Conservation (phyloP, 2,329 filamentous ascomycete genomes). For the Zymoseptoria brevis region DNA sequence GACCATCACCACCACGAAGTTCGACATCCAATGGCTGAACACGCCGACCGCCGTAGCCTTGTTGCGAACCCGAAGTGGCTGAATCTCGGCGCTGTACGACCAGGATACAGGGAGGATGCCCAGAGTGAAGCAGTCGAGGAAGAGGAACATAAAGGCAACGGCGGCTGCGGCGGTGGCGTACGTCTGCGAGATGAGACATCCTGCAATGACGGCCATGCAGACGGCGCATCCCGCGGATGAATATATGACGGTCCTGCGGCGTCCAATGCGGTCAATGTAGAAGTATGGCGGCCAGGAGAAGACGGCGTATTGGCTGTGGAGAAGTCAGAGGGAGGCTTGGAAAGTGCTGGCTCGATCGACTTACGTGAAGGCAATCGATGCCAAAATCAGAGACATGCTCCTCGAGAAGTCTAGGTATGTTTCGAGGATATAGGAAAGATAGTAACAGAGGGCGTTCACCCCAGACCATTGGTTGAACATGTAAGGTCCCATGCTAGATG, state of each 20-base stretch:
- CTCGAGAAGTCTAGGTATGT: constrained; percentile 22
- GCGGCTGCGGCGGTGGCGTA: constrained; percentile 25
- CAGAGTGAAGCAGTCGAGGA: constrained; percentile 48
- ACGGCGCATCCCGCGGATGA: constrained; percentile 28
- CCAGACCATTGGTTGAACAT: constrained; percentile 26
- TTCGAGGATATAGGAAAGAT: constrained; percentile 26
- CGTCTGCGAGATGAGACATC: constrained; percentile 23
- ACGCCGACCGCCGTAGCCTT: constrained; percentile 43
- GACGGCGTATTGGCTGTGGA: constrained; percentile 17
- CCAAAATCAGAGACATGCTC: constrained; percentile 26
- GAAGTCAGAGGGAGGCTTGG: too few species aligned
- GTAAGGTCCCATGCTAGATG: constrained; percentile 29
- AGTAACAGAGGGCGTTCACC: constrained; percentile 24
- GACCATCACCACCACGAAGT: constrained; percentile 34
- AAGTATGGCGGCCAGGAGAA: constrained; percentile 28
- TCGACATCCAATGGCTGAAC: constrained; percentile 44
- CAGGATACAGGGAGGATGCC: constrained; percentile 36
- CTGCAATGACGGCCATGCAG: constrained; percentile 31
- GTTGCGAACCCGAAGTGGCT: constrained; percentile 41
- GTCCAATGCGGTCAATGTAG: constrained; percentile 27
- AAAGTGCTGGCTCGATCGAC: not conserved
- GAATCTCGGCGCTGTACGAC: constrained; percentile 42
- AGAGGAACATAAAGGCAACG: constrained; percentile 40
- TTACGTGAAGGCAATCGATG: constrained; percentile 27
- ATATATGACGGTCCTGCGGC: constrained; percentile 24